Conservation (phyloP, 352 stramenopile species). For the Pythium guiyangense region DNA sequence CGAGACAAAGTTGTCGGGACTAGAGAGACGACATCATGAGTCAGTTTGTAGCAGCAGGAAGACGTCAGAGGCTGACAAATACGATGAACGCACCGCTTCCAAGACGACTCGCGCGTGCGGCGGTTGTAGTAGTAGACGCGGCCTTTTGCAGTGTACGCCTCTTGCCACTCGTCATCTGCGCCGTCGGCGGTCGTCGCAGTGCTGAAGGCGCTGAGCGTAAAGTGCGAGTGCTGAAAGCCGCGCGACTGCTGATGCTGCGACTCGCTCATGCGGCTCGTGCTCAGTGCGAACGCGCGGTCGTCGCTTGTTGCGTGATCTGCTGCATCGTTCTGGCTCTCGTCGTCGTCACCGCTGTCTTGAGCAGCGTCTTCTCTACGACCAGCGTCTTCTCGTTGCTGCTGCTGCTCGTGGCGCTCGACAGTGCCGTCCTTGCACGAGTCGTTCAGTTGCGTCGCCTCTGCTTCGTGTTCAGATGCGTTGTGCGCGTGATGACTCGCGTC, state of each 20-base stretch:
- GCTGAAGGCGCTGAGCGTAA: constrained; percentile 15
- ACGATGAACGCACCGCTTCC: constrained; percentile 78
- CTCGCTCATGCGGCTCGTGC: too few species aligned
- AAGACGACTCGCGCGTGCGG: constrained; percentile 78
- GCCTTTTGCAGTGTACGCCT: constrained; percentile 80
- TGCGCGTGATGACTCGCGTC: too few species aligned
- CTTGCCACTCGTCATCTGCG: constrained; percentile 59
- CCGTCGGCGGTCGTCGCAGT: constrained; percentile 6
- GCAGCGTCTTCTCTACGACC: too few species aligned
- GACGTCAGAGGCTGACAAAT: too few species aligned
- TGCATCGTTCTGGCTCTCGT: too few species aligned
- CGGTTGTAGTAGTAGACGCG: constrained; percentile 89
- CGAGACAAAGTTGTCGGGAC: constrained; percentile 12
- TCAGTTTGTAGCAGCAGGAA: background rate
- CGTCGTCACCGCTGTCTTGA: too few species aligned
- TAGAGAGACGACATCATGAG: constrained; percentile 2
- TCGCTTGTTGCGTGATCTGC: too few species aligned
- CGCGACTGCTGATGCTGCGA: background rate
- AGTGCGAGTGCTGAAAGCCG: constrained; percentile 8
- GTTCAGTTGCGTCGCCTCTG: background rate
- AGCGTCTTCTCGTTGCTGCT: too few species aligned
- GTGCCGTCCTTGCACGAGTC: background rate
- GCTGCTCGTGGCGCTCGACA: background rate
- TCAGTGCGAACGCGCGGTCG: too few species aligned
- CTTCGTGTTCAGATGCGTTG: too few species aligned